Conservation (phyloP, 1,284 basidiomycete species). For the Xerocomus cyaneibrunnescens region DNA sequence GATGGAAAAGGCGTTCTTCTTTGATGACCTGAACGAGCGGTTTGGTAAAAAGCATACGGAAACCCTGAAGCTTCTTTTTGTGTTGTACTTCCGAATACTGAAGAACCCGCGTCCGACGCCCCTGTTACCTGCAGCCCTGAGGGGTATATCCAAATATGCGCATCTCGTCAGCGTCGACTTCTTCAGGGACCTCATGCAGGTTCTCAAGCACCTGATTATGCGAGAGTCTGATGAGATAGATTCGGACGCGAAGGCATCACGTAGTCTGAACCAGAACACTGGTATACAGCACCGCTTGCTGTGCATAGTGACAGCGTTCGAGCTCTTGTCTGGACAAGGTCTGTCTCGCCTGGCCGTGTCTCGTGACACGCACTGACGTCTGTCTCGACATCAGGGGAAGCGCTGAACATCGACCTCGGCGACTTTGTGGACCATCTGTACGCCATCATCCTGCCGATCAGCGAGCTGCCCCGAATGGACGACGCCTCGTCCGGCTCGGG, state of each 20-base stretch:
- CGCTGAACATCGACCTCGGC: slow-evolving; percentile 91
- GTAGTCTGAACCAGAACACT: slow-evolving; percentile 20
- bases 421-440: slow-evolving; percentile 87
- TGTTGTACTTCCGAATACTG: slow-evolving; percentile 95
- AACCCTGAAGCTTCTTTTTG: slow-evolving; percentile 96
- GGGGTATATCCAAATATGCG: slow-evolving; percentile 91
- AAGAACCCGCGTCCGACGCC: slow-evolving; percentile 85
- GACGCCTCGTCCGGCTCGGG: slow-evolving; percentile 28
- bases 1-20: slow-evolving; percentile 14
- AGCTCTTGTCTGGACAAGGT: slow-evolving; percentile 96
- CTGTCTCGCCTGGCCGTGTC: slow-evolving; percentile 23
- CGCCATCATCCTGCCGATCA: slow-evolving; percentile 62
- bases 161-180: slow-evolving; percentile 99
- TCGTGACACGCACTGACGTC: slow-evolving; percentile 13
- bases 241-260: slow-evolving; percentile 39
- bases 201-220: slow-evolving; percentile 77
- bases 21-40: slow-evolving; percentile 19
- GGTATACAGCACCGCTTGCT: slow-evolving; percentile 69
- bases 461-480: slow-evolving; percentile 54
- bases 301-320: slow-evolving; percentile 95
- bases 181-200: slow-evolving; percentile 92
- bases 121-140: slow-evolving; percentile 85
- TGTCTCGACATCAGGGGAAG: slow-evolving; percentile 64
- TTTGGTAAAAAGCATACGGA: slow-evolving; percentile 73
- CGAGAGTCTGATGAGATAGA: slow-evolving; percentile 48